phyloP scores from a whole-genome alignment of 2,329 filamentous ascomycete species.

The Furcasterigmium sp. region DNA sequence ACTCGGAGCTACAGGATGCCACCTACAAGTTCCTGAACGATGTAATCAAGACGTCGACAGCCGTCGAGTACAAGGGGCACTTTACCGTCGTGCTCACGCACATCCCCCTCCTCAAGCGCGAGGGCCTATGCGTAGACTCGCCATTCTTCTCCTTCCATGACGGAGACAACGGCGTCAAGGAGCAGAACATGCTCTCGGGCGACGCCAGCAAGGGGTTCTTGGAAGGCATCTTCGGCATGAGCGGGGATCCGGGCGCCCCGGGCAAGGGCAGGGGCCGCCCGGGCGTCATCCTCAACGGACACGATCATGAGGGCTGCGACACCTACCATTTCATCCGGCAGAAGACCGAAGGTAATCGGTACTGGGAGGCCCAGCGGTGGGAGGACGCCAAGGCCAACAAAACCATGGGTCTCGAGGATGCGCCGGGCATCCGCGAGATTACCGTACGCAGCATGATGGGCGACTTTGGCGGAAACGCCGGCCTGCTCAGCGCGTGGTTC shows the following conservation, averaged over 20 bases:
- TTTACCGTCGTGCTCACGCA: constrained; percentile 89
- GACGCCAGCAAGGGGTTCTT: constrained; percentile 71
- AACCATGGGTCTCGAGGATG: constrained; percentile 33
- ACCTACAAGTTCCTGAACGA: constrained; percentile 75
- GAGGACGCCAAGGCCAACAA: constrained; percentile 31
- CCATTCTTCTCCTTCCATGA: constrained; percentile 79
- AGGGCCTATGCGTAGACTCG: constrained; percentile 75
- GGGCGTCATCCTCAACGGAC: constrained; percentile 83
- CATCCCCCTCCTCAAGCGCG: constrained; percentile 80
- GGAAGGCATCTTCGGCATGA: constrained; percentile 79
- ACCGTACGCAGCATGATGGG: constrained; percentile 99
- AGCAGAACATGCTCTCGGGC: constrained; percentile 84
- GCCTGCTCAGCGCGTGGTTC: constrained; percentile 85
- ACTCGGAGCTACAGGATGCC: constrained; percentile 61
- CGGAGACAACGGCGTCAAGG: constrained; percentile 64
- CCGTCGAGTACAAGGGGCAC: constrained; percentile 56
- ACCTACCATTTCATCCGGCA: constrained; percentile 77
- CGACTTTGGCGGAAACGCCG: constrained; percentile 86
- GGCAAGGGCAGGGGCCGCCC: constrained; percentile 60
- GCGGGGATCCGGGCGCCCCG: constrained; percentile 51
- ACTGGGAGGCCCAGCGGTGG: constrained; percentile 48
- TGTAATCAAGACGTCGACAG: constrained; percentile 56
- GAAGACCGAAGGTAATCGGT: constrained; percentile 32
- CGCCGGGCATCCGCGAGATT: constrained; percentile 74
- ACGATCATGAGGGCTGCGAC: constrained; percentile 94